phyloP scores from a whole-genome alignment of 2,329 filamentous ascomycete species.

The Didymella keratinophila region DNA sequence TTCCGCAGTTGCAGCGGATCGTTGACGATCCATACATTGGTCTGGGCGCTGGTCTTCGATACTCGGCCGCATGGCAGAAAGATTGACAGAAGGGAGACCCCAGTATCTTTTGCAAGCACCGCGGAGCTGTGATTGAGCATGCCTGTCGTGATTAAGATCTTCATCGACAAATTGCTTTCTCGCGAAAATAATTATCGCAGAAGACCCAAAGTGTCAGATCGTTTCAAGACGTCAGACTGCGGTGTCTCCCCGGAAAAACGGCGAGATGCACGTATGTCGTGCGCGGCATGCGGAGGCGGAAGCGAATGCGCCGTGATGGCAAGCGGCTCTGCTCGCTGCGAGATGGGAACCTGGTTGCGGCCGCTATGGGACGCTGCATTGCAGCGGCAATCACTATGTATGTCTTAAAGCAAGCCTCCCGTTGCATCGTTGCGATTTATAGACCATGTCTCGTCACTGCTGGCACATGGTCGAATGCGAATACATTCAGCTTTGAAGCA shows the following conservation, averaged over 20 bases:
- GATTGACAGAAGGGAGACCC: neutral
- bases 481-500: constrained; percentile 11
- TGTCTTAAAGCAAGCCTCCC: constrained; percentile 16
- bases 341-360: constrained; percentile 35
- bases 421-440: constrained; percentile 13
- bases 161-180: constrained; percentile 1
- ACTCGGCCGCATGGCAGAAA: constrained; percentile 1
- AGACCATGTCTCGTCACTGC: constrained; percentile 14
- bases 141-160: neutral
- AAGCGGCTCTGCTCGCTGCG: constrained; percentile 42
- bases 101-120: neutral
- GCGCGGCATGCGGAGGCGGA: constrained; percentile 43
- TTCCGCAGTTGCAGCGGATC: constrained; percentile 19
- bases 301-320: constrained; percentile 36
- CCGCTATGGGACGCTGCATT: constrained; percentile 39
- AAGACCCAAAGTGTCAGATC: constrained; percentile 27
- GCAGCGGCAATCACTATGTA: constrained; percentile 30
- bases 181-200: constrained; percentile 10
- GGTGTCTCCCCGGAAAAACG: constrained; percentile 40
- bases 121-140: neutral
- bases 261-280: constrained; percentile 47
- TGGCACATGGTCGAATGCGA: constrained; percentile 15
- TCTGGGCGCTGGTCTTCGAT: constrained; percentile 4
- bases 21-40: constrained; percentile 16
- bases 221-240: constrained; percentile 38